Percentiles rank a stretch among this genome's conserved stretches.
Evolutionary conservation across 495 filamentous ascomycete genomes (phyloP).

Genomic region (Patellaria atrata): DNA sequence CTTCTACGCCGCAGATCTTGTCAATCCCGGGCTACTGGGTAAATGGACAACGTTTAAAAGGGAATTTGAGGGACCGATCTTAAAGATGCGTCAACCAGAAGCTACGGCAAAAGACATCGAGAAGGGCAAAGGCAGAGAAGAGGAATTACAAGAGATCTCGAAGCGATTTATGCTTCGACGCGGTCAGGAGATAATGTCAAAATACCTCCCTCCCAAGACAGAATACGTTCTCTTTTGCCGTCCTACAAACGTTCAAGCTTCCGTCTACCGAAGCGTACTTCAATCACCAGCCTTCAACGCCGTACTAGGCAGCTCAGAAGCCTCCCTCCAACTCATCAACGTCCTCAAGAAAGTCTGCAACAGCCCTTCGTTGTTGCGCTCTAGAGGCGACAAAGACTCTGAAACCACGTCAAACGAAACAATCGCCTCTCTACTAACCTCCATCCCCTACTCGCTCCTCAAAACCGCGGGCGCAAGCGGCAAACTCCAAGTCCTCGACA

Average conservation of each 20-base stretch:
- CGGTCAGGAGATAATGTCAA: conserved; percentile 58
- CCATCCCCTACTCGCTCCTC: conserved; percentile 43
- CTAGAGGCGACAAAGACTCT: conserved; percentile 29
- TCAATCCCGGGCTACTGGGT: conserved; percentile 62
- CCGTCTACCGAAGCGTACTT: conserved; percentile 55
- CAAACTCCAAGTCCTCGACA: conserved; percentile 60
- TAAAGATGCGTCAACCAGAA: conserved; percentile 58
- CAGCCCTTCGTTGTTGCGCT: conserved; percentile 49
- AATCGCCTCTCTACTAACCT: conserved; percentile 37
- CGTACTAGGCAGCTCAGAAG: conserved; percentile 50
- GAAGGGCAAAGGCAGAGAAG: conserved; percentile 53
- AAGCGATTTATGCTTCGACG: conserved; percentile 61
- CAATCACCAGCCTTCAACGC: conserved; percentile 53
- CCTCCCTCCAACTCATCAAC: conserved; percentile 61
- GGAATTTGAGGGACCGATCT: conserved; percentile 60
- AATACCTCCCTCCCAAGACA: conserved; percentile 63
- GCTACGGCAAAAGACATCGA: conserved; percentile 52
- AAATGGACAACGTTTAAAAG: conserved; percentile 53
- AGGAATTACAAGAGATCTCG: conserved; percentile 54
- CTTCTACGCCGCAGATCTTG: conserved; percentile 64
- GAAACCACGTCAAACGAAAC: conserved; percentile 26
- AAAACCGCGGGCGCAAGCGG: conserved; percentile 45
- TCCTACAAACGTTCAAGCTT: conserved; percentile 52
- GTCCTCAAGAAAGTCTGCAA: conserved; percentile 76
- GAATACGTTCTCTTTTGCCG: conserved; percentile 67